Evolutionary conservation across 164 flowering plant species (phyloP), one percentile per base, ranked within the genome.

Genomic region (Aristolochia contorta): DNA sequence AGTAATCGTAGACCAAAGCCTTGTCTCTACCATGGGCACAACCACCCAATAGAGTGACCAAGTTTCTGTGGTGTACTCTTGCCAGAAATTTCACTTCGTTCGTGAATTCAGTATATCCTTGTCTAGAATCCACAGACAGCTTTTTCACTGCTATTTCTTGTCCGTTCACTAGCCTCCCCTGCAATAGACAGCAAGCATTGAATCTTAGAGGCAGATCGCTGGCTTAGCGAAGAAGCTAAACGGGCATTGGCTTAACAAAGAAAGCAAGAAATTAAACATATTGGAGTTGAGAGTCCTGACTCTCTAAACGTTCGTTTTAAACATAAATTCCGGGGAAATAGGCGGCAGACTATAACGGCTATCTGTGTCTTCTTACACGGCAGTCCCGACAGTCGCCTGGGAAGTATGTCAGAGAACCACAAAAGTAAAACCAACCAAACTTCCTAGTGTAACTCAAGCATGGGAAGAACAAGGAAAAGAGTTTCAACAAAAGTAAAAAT

Each of bases 101-200:
- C 50, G 54, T 21, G 54, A 71, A 71, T 24, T 71, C 70, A 32
- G 59, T 65, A 27, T 20, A 7, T 45, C 74, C 74, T 56, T 71
- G 74, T 18, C 41, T 20, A 21, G 74, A 71, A 48, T 51, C 41
- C 27, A 58, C 24, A 6, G 67, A 41, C 19, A 71, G 61, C 60
- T 59, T 71, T 54, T 71, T 71, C 61, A 71, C 74, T 19, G 70
- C 74, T 53, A 67, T 66, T 54, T 62, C 64, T 47, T 67, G 62
- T 20, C 74, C 70, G 30, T 59, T 48, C 10, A 27, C 52, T 61
- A 67, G 18, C 48, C 20, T 71, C n/a, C 75, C 71, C 68, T 67
- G 19, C 23, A 41, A 16, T 12, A 21, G 54, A 16, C 45, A 22
- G 56, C 6, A 16, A 53, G 16, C 13, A 4, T 23, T n/a, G 23